Base-by-base conservation (phyloP, 768 basidiomycete genomes). In the Xerocomellus chrysenteron region DNA sequence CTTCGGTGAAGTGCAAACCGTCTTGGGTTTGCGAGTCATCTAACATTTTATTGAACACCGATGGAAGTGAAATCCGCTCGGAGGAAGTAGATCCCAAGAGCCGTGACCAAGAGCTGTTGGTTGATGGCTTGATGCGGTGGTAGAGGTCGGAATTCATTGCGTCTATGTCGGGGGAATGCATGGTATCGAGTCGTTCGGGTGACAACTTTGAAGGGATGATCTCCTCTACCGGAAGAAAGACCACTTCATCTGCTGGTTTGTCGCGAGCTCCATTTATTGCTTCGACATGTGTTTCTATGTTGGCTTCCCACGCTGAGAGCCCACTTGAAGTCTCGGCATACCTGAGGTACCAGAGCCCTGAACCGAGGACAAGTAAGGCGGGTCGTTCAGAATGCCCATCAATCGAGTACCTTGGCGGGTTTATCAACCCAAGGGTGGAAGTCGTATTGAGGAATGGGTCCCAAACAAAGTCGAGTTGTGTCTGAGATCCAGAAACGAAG, bases 261-360 rank as follows among this genome's bases (percentile, higher is more conserved):
- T 61, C 43, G 13, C 45, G 68, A 14, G 68, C 71, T 14, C 71
- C 65, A 12, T 74, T 58, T 32, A 90, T 75, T 13, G 76, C 63
- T 41, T 76, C 73, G 32, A 95, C 80, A n/a, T 85, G 77, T 9
- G 73, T 64, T 62, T 92, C 88, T 58, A 91, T 84, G 62, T 81
- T 87, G 26, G 78, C 76, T 63, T 90, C 88, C 91, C 92, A 97
- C 1, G 84, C 78, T 32, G 86, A 74, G 40, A 94, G 76, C 4
- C 91, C 91, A 24, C 92, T 90, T 1, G 90, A 89, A 17, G 75
- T 61, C 36, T 82, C 75, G 1, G 85, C 76, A 69, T 94, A 86
- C 24, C 91, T 85, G 43, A 97, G 80, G 69, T 92, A 92, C 94
- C 94, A 95, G 37, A 96, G 75, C 0, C 94, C 94, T 14, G 89